Evolutionary conservation across 2,329 filamentous ascomycete species (phyloP).

Genomic region (Fusarium camptoceras): DNA sequence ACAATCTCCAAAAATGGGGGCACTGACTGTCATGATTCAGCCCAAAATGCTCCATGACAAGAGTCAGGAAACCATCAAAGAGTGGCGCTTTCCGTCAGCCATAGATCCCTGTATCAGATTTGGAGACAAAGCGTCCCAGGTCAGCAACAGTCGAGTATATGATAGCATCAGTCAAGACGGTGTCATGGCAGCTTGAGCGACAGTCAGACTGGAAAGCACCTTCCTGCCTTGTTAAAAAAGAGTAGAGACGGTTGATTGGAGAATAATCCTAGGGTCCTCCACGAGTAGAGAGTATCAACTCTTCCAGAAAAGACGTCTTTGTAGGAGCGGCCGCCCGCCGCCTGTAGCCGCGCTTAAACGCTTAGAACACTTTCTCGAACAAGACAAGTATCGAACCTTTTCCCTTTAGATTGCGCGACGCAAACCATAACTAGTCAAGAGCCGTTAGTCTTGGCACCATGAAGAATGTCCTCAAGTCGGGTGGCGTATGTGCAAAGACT

Average conservation of each 20-base stretch:
- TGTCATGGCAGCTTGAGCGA: conserved; percentile 13
- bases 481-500: conserved; percentile 19
- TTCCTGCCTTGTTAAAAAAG: conserved; percentile 31
- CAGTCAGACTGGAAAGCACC: conserved; percentile 17
- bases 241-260: not conserved
- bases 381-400: conserved; percentile 16
- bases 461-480: conserved; percentile 1
- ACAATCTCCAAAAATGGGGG: conserved; percentile 29
- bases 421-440: conserved; percentile 9
- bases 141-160: conserved; percentile 10
- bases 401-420: conserved; percentile 6
- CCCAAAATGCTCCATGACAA: conserved; percentile 25
- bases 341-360: conserved; percentile 33
- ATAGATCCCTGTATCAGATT: conserved; percentile 45
- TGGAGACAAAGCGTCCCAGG: conserved; percentile 36
- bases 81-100: conserved; percentile 41
- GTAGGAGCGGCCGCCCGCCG: conserved; percentile 10
- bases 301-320: conserved; percentile 11
- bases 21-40: conserved; percentile 18
- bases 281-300: conserved; percentile 10
- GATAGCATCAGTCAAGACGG: conserved; percentile 7
- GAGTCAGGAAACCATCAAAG: conserved; percentile 42
- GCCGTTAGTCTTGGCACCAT: conserved; percentile 23
- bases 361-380: conserved; percentile 27
- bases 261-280: conserved; percentile 22